A percentile compares a stretch with the other conserved stretches of the same genome.
These are phyloP conservation scores for Albugo candida DNA, from an alignment of 352 stramenopile species.

Conservation along the genomic window DNA sequence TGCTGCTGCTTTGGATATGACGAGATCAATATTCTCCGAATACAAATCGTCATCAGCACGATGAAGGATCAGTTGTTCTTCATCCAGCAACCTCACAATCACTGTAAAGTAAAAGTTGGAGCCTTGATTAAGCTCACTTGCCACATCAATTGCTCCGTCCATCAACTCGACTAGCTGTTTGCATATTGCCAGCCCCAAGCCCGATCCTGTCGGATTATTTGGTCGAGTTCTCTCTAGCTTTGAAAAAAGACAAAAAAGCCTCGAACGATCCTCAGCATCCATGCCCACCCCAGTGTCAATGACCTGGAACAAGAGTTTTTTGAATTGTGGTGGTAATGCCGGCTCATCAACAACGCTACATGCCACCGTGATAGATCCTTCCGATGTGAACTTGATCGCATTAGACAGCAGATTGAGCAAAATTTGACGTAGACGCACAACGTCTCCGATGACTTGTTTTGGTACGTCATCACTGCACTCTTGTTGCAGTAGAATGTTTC, in stretches of 20 bases:
- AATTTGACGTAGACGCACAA: slow-evolving; percentile 58
- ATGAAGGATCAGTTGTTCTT: slow-evolving; percentile 10
- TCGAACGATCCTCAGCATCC: slow-evolving; percentile 60
- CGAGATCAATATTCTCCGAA: slow-evolving; percentile 5
- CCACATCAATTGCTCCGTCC: slow-evolving; percentile 71
- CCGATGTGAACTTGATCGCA: slow-evolving; percentile 73
- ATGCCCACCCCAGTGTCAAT: slow-evolving; percentile 71
- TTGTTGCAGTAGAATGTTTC: slow-evolving; percentile 69
- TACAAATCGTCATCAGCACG: slow-evolving; percentile 31
- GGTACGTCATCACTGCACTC: slow-evolving; percentile 43
- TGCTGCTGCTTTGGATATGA: slow-evolving; percentile 4
- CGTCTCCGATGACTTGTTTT: slow-evolving; percentile 50
- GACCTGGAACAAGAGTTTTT: slow-evolving; percentile 68
- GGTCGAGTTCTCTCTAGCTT: slow-evolving; percentile 59
- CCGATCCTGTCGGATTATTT: slow-evolving; percentile 76
- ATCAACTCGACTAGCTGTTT: slow-evolving; percentile 79
- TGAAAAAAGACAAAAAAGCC: slow-evolving; percentile 66
- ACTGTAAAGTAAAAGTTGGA: slow-evolving; percentile 77
- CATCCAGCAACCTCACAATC: slow-evolving; percentile 37
- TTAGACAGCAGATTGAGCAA: slow-evolving; percentile 73
- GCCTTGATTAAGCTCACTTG: slow-evolving; percentile 54
- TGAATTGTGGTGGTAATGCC: slow-evolving; percentile 36
- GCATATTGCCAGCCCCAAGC: slow-evolving; percentile 70
- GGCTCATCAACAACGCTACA: slow-evolving; percentile 48
- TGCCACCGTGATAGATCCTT: slow-evolving; percentile 59